A percentile compares a stretch with the other conserved stretches of the same genome.
Conservation (phyloP, 1,284 basidiomycete species). For the Ceratobasidium sp. region DNA sequence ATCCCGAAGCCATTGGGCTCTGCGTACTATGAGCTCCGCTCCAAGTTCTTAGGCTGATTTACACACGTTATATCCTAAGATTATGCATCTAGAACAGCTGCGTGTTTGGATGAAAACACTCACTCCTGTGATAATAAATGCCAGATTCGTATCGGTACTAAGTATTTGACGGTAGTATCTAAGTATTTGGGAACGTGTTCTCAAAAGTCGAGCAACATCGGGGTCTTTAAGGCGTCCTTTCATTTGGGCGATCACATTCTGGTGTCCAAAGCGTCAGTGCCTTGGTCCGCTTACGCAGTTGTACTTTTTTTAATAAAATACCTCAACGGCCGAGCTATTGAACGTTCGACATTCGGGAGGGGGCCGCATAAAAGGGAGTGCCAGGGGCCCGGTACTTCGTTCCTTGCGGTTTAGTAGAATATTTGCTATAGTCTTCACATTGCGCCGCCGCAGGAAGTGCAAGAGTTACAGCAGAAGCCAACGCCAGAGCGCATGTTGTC, state of each 20-base stretch:
- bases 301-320: conserved; percentile 49
- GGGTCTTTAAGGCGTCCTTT: conserved; percentile 72
- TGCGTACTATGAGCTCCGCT: conserved; percentile 34
- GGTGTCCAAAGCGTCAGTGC: conserved; percentile 11
- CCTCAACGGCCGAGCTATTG: conserved; percentile 74
- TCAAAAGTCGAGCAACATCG: conserved; percentile 77
- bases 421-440: conserved; percentile 43
- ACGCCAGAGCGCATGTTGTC: conserved; percentile 17
- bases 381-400: conserved; percentile 65
- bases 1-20: conserved; percentile 66
- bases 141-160: conserved; percentile 63
- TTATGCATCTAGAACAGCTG: not conserved
- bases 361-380: conserved; percentile 74
- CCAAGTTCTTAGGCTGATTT: not conserved
- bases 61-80: conserved; percentile 69
- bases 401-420: conserved; percentile 62
- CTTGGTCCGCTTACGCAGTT: not conserved
- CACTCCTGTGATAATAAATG: conserved; percentile 78
- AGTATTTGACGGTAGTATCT: conserved; percentile 78
- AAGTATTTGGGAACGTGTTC: conserved; percentile 81
- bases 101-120: conserved; percentile 45
- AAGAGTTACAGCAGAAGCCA: conserved; percentile 24
- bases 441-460: conserved; percentile 16
- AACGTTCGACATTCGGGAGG: conserved; percentile 71
- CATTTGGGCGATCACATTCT: conserved; percentile 76